These are phyloP conservation scores for Purpureocillium takamizusanense DNA, from an alignment of 2,329 filamentous ascomycete species.

Conservation along the genomic window DNA sequence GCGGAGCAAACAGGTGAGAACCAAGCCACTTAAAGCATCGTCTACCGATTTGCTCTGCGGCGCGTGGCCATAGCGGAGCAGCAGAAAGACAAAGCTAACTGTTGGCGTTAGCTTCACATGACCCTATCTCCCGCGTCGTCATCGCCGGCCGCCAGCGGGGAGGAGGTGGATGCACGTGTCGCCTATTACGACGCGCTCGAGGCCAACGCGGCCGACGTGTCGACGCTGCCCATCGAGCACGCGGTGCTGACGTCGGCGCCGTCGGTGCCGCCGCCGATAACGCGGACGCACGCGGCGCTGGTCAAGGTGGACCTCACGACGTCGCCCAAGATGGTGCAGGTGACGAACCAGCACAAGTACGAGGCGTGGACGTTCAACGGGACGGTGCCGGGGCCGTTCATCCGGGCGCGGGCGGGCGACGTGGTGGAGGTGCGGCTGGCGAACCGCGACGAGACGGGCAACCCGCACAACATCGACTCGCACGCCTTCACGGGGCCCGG, in stretches of 20 bases:
- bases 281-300: slow-evolving; percentile 18
- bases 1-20: too few species aligned
- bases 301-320: slow-evolving; percentile 19
- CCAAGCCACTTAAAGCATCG: too few species aligned
- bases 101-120: too few species aligned
- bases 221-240: slow-evolving; percentile 16
- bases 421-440: slow-evolving; percentile 21
- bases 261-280: slow-evolving; percentile 20
- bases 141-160: too few species aligned
- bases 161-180: neutral
- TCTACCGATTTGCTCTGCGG: too few species aligned
- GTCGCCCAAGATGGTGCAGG: slow-evolving; percentile 15
- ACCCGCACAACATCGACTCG: slow-evolving; percentile 25
- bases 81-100: too few species aligned
- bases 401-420: slow-evolving; percentile 23
- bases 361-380: slow-evolving; percentile 25
- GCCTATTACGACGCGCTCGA: slow-evolving; percentile 3
- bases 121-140: too few species aligned
- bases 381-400: slow-evolving; percentile 22
- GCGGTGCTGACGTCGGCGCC: slow-evolving; percentile 19
- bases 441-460: slow-evolving; percentile 21
- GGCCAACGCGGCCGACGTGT: neutral
- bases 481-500: slow-evolving; percentile 22
- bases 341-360: slow-evolving; percentile 24
- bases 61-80: too few species aligned